phyloP scores from a whole-genome alignment of 371 early-diverging fungal genomes.

The Coemansia sp. region DNA sequence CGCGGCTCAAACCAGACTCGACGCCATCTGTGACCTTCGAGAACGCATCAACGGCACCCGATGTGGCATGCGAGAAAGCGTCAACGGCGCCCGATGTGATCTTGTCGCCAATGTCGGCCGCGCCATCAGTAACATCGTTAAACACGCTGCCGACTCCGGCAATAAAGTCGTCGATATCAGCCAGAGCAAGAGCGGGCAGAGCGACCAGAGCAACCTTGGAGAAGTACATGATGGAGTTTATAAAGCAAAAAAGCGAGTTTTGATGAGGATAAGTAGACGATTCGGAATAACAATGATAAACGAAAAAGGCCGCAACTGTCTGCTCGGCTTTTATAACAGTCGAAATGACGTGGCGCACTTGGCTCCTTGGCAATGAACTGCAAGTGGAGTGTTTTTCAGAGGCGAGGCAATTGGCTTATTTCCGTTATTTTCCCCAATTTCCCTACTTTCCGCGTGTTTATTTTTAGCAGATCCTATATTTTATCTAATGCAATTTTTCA shows the following conservation, averaged over 20 bases:
- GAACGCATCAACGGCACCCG: slow-evolving; percentile 5
- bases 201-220: slow-evolving; percentile 2
- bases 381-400: too few species aligned
- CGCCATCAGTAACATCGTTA: slow-evolving; percentile 12
- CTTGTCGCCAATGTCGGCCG: neutral
- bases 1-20: slow-evolving; percentile 15
- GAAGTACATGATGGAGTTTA: neutral
- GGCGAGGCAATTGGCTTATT: neutral
- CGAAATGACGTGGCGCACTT: neutral
- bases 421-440: neutral
- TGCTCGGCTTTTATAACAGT: neutral
- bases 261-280: neutral
- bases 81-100: neutral
- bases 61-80: slow-evolving; percentile 10
- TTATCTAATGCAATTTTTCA: neutral
- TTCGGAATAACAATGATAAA: neutral
- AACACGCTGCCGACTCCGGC: slow-evolving; percentile 21
- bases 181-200: slow-evolving; percentile 8
- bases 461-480: neutral
- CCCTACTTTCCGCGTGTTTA: neutral
- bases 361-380: too few species aligned
- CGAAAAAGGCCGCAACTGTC: neutral
- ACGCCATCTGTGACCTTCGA: slow-evolving; percentile 1
- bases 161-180: slow-evolving; percentile 9
- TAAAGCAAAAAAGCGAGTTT: neutral